Percentiles rank a stretch among this genome's conserved stretches.
Conservation (phyloP, 345 rosid genomes). For the Heritiera fomes region DNA sequence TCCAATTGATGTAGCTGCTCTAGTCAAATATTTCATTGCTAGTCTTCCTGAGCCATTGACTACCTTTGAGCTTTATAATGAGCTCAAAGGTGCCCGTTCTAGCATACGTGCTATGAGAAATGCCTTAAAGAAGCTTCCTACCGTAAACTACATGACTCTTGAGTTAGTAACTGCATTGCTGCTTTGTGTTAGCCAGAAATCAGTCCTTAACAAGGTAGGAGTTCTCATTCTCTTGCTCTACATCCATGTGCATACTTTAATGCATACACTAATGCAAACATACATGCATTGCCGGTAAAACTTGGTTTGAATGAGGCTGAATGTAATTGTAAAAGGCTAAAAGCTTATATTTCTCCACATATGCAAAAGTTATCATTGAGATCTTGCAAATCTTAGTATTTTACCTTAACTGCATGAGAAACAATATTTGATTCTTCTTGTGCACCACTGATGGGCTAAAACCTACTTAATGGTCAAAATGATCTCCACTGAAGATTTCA, state of each 20-base stretch:
- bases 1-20: slow-evolving; percentile 73
- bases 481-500: background rate
- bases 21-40: slow-evolving; percentile 79
- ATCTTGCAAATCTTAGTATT: background rate
- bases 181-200: slow-evolving; percentile 82
- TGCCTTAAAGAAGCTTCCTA: slow-evolving; percentile 78
- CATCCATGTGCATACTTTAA: background rate
- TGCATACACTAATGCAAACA: background rate
- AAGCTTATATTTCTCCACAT: background rate
- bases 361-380: background rate
- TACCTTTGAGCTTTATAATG: slow-evolving; percentile 76
- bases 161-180: slow-evolving; percentile 80
- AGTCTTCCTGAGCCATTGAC: slow-evolving; percentile 92
- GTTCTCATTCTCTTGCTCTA: slow-evolving; percentile 13
- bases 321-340: background rate
- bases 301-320: background rate
- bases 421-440: background rate
- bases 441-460: background rate
- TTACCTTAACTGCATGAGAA: background rate
- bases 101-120: slow-evolving; percentile 65
- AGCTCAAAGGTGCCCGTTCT: slow-evolving; percentile 74
- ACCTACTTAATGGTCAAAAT: background rate
- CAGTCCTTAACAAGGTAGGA: slow-evolving; percentile 76
- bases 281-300: background rate
- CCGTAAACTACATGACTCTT: slow-evolving; percentile 78